Conservation (phyloP, 257 asterid genomes). For the Solanum tarapatanum region DNA sequence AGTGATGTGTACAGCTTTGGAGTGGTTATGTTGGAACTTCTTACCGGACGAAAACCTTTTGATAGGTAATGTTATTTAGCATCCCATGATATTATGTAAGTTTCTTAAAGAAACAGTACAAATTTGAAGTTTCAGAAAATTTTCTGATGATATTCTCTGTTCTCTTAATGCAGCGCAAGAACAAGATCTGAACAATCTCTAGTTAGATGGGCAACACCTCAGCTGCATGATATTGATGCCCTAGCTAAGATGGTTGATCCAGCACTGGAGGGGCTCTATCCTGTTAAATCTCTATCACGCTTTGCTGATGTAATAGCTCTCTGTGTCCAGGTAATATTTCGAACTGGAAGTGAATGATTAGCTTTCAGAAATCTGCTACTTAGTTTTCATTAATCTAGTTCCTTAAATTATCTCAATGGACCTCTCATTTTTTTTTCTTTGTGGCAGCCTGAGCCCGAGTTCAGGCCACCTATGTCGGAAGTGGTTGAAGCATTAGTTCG, state of each 20-base stretch:
- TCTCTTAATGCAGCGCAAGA: slow-evolving; percentile 43
- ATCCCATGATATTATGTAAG: not conserved
- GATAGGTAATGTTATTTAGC: slow-evolving; percentile 42
- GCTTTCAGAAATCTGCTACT: not conserved
- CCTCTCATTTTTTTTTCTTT: not conserved
- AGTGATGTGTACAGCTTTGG: slow-evolving; percentile 95
- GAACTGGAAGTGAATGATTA: not conserved
- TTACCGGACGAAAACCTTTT: slow-evolving; percentile 84
- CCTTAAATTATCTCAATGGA: not conserved
- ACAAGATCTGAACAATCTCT: slow-evolving; percentile 75
- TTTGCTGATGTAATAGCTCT: slow-evolving; percentile 95
- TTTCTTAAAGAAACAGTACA: not conserved
- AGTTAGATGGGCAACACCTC: slow-evolving; percentile 97
- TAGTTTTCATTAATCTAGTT: not conserved
- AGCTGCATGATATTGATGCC: slow-evolving; percentile 94
- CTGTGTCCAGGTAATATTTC: slow-evolving; percentile 70
- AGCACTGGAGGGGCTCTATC: slow-evolving; percentile 81
- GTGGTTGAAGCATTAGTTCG: slow-evolving; percentile 93
- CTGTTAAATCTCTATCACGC: slow-evolving; percentile 85
- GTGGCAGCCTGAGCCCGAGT: slow-evolving; percentile 92
- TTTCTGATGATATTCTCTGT: not conserved
- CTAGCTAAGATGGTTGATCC: slow-evolving; percentile 95
- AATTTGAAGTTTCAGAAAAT: not conserved
- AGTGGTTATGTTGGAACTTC: slow-evolving; percentile 90
- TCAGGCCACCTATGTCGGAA: slow-evolving; percentile 95